phyloP scores from a whole-genome alignment of 345 rosid species.

The Moringa oleifera region DNA sequence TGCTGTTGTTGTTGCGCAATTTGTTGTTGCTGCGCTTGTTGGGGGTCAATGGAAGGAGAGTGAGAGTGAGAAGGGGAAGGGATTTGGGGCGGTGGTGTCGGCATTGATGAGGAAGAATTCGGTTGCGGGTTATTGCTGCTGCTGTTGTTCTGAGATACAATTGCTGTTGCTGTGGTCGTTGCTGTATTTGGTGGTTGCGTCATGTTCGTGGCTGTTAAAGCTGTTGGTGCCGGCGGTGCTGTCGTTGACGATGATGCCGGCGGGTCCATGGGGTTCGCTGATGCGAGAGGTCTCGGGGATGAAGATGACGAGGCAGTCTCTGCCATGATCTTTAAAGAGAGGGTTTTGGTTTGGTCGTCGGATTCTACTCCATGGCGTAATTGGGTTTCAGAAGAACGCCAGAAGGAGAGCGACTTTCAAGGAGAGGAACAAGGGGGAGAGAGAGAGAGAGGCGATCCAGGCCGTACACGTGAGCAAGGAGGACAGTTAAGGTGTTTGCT shows the following conservation, averaged over 20 bases:
- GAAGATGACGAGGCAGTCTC: slow-evolving; percentile 39
- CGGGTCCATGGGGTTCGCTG: slow-evolving; percentile 41
- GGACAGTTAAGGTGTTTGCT: background rate
- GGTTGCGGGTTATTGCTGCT: slow-evolving; percentile 18
- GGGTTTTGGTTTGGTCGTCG: background rate
- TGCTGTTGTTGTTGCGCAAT: slow-evolving; percentile 26
- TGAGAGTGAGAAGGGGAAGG: slow-evolving; percentile 40
- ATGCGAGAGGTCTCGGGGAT: slow-evolving; percentile 29
- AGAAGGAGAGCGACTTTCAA: background rate
- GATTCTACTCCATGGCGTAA: slow-evolving; percentile 12
- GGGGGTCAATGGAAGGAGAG: slow-evolving; percentile 41
- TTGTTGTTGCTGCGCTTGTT: slow-evolving; percentile 19
- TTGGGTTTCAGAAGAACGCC: background rate
- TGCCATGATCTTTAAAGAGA: slow-evolving; percentile 26
- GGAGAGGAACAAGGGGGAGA: background rate
- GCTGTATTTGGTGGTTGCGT: slow-evolving; percentile 1
- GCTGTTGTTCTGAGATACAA: slow-evolving; percentile 23
- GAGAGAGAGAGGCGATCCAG: slow-evolving; percentile 10
- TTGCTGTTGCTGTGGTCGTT: slow-evolving; percentile 15
- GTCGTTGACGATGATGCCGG: slow-evolving; percentile 20
- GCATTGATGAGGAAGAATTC: slow-evolving; percentile 13
- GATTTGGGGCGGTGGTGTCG: slow-evolving; percentile 32
- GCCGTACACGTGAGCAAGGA: slow-evolving; percentile 21
- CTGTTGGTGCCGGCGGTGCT: slow-evolving; percentile 16
- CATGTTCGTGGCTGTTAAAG: slow-evolving; percentile 2